phyloP scores from a whole-genome alignment of 164 flowering plant species.

The Berberis vulgaris region DNA sequence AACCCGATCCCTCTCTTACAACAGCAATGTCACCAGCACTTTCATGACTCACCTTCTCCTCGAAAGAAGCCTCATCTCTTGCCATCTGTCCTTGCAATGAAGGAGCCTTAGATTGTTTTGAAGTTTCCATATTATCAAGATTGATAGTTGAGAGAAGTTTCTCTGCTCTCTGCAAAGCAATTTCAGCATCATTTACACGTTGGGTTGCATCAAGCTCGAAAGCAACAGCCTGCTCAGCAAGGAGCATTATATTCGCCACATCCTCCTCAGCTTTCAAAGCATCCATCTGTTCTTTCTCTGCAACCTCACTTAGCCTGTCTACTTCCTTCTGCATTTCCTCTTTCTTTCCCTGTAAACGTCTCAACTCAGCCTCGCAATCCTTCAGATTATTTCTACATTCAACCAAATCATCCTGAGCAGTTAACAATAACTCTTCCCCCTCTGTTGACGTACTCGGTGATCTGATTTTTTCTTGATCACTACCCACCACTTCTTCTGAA shows the following conservation, averaged over 20 bases:
- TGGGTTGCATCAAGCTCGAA: slow-evolving; percentile 81
- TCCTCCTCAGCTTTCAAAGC: slow-evolving; percentile 90
- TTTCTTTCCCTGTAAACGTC: slow-evolving; percentile 49
- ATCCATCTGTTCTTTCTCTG: slow-evolving; percentile 58
- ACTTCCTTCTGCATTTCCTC: slow-evolving; percentile 76
- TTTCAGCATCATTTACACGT: slow-evolving; percentile 86
- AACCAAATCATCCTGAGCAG: slow-evolving; percentile 50
- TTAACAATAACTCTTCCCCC: slow-evolving; percentile 37
- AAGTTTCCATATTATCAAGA: slow-evolving; percentile 29
- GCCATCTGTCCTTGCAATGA: slow-evolving; percentile 15
- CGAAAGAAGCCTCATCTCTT: slow-evolving; percentile 27
- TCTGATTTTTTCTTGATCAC: slow-evolving; percentile 19
- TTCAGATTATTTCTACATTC: slow-evolving; percentile 40
- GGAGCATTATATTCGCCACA: slow-evolving; percentile 84
- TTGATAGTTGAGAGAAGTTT: slow-evolving; percentile 31
- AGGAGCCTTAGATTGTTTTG: neutral
- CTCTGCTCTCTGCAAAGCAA: slow-evolving; percentile 72
- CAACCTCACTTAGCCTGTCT: slow-evolving; percentile 57
- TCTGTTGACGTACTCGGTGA: slow-evolving; percentile 11
- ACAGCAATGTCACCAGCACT: slow-evolving; percentile 16
- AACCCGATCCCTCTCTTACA: slow-evolving; percentile 28
- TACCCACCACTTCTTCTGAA: slow-evolving; percentile 19
- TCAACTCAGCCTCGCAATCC: slow-evolving; percentile 55
- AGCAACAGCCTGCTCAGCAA: slow-evolving; percentile 98
- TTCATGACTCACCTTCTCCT: slow-evolving; percentile 32